Evolutionary conservation across 495 filamentous ascomycete genomes (phyloP), one percentile per base, ranked within the genome.

Genomic region (Collariella sp.): DNA sequence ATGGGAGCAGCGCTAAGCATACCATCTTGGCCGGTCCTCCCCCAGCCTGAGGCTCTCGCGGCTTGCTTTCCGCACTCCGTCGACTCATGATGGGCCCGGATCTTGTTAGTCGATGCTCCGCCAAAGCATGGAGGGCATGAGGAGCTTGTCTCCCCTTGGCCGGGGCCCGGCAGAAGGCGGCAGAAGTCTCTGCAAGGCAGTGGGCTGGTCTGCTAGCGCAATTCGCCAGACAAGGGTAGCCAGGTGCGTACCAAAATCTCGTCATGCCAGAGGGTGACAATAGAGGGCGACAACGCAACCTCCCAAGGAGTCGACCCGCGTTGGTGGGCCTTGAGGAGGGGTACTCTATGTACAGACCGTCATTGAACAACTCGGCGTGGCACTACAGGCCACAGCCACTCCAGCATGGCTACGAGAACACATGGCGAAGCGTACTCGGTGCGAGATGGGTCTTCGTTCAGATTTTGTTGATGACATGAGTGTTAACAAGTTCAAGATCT

Each of bases 121-220:
- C 18, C 38, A 24, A 19, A 4, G 26, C 52, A n/a, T n/a, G n/a
- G n/a, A 42, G 36, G 26, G 36, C 41, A 34, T 12, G 9, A 16
- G 18, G 26, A 48, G 35, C 36, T 40, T 55, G 36, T 55, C 35
- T 31, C 41, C 52, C 42, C 20, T 46, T 16, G 38, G 40, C 13
- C 34, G 51, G 36, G 52, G 50, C 42, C 59, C 56, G 62, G 62
- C 40, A 58, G 51, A 62, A 65, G 60, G 51, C 57, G 62, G 62
- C 46, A 62, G 59, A 65, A 58, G 56, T 59, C 29, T 56, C 56
- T 47, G 35, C 46, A 43, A 44, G 35, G 46, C 33, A 50, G 52
- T 35, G 36, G 29, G 52, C 52, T 48, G 26, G 38, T 44, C 57
- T 39, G 59, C 58, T 61, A 62, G 60, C 49, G 57, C 44, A 38